Evolutionary conservation across 2,329 filamentous ascomycete species (phyloP).

Genomic region (Cordyceps pruinosa): DNA sequence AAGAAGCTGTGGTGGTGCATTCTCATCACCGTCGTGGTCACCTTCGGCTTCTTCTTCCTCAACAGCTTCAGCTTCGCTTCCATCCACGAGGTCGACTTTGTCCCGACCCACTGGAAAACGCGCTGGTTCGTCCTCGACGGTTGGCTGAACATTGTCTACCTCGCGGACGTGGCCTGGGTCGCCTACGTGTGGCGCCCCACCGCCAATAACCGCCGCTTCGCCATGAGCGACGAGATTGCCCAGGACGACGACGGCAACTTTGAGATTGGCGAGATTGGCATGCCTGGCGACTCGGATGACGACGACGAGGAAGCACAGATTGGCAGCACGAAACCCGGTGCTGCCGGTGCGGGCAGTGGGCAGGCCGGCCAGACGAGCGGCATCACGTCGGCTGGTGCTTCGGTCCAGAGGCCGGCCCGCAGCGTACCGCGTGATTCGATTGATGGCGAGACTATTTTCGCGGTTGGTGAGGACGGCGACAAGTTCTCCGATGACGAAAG

Average conservation of each 20-base stretch:
- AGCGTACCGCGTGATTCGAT: conserved; percentile 47
- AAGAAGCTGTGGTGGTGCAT: conserved; percentile 99
- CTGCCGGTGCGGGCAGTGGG: background rate
- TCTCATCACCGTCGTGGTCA: conserved; percentile 82
- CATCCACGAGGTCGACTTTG: conserved; percentile 76
- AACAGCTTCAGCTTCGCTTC: conserved; percentile 95
- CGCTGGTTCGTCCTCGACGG: conserved; percentile 96
- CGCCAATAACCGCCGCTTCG: conserved; percentile 92
- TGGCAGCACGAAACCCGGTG: conserved; percentile 27
- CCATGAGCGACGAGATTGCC: conserved; percentile 98
- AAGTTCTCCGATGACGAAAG: conserved; percentile 72
- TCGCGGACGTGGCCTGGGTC: conserved; percentile 86
- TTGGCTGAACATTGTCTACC: conserved; percentile 94
- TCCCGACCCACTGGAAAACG: conserved; percentile 94
- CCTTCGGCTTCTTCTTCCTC: conserved; percentile 98
- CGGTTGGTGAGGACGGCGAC: conserved; percentile 78
- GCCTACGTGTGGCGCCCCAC: conserved; percentile 96
- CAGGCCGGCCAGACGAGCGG: background rate
- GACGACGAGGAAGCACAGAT: conserved; percentile 46
- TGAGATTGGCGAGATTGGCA: conserved; percentile 87
- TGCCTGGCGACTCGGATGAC: conserved; percentile 57
- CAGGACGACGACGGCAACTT: conserved; percentile 96
- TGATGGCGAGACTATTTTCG: conserved; percentile 93
- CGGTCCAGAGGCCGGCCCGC: conserved; percentile 12
- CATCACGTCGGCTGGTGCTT: background rate